These are phyloP conservation scores for Beauveria caledonica DNA, from an alignment of 2,329 filamentous ascomycete species.

Conservation along the genomic window DNA sequence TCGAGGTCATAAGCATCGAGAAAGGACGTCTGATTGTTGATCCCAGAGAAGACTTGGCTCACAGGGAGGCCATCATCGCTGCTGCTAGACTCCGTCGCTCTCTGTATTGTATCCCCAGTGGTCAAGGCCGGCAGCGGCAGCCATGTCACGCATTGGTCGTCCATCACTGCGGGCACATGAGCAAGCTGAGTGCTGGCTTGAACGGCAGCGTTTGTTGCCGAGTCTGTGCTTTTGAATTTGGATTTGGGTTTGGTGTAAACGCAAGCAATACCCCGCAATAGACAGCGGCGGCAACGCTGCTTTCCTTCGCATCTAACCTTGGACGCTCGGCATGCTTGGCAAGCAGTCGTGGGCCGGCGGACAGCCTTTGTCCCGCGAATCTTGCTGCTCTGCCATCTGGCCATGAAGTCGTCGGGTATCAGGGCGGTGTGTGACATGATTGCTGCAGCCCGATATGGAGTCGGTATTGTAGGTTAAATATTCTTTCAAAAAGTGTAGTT, in stretches of 20 bases:
- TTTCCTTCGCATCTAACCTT: slow-evolving; percentile 1
- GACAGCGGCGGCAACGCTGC: background rate
- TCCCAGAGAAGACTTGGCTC: background rate
- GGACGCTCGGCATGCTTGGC: background rate
- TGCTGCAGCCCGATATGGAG: no score
- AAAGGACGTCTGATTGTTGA: background rate
- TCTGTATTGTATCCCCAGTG: background rate
- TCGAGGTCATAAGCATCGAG: no score
- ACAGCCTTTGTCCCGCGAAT: background rate
- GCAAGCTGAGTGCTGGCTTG: no score
- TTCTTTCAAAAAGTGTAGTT: no score
- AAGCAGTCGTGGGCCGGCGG: background rate
- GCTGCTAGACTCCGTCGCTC: background rate
- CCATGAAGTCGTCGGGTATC: background rate
- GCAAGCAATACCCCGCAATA: background rate
- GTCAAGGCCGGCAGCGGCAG: background rate
- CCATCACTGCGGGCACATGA: no score
- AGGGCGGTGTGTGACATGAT: background rate
- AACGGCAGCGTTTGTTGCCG: background rate
- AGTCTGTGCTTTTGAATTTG: background rate
- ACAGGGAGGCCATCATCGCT: background rate
- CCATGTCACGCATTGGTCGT: background rate
- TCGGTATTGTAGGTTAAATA: no score
- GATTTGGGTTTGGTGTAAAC: background rate
- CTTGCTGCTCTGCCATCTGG: background rate